Evolutionary conservation across 2,329 filamentous ascomycete genomes (phyloP).

Genomic region (Grosmannia clavigera): DNA sequence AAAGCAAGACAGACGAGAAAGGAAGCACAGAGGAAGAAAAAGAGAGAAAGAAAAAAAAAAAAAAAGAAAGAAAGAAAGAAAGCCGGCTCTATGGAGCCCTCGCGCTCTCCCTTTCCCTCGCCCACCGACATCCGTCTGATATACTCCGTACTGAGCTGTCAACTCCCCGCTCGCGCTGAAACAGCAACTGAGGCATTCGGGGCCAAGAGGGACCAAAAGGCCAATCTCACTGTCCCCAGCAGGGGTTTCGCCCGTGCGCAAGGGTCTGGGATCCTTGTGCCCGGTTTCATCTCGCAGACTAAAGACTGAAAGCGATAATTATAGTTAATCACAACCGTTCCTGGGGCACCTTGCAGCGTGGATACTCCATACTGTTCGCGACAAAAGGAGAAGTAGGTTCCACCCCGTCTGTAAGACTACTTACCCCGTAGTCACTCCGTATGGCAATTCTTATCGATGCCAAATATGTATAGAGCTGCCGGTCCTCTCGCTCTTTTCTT

Average conservation of each 20-base stretch:
- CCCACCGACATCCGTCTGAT: background rate
- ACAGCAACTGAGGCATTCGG: background rate
- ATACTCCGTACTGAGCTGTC: background rate
- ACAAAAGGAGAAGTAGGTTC: background rate
- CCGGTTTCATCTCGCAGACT: background rate
- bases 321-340: no score
- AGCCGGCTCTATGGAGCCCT: background rate
- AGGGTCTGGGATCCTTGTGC: background rate
- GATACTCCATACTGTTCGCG: no score
- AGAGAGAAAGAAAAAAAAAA: background rate
- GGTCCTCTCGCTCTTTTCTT: background rate
- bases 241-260: background rate
- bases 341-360: no score
- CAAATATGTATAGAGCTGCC: background rate
- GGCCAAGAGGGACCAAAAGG: background rate
- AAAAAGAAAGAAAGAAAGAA: background rate
- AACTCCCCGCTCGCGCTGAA: background rate
- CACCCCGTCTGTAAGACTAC: no score
- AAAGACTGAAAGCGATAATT: background rate
- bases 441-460: no score
- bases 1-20: background rate
- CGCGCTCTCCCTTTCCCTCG: background rate
- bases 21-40: background rate
- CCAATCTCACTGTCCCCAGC: background rate
- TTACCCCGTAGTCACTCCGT: no score